phyloP scores from a whole-genome alignment of 1,284 basidiomycete genomes.

The Filobasidium uniguttulatum region DNA sequence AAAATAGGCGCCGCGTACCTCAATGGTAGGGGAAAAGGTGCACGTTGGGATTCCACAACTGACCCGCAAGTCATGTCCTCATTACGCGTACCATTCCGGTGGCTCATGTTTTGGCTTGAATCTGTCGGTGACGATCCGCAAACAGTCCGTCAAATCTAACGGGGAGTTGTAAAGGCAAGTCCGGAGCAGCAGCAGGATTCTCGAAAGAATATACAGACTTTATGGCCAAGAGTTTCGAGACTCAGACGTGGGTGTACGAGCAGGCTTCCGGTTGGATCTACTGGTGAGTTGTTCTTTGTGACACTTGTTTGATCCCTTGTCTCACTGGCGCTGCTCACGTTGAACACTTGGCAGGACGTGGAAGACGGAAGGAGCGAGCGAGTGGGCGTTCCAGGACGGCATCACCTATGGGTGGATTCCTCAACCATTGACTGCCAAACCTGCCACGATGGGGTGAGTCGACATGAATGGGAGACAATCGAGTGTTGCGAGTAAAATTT shows the following conservation, averaged over 20 bases:
- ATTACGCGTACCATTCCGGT: neutral
- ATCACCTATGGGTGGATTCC: conserved; percentile 33
- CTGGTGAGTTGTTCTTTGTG: conserved; percentile 1
- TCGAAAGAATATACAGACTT: conserved; percentile 62
- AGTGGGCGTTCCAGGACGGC: conserved; percentile 45
- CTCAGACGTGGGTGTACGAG: conserved; percentile 46
- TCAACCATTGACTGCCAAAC: conserved; percentile 24
- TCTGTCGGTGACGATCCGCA: no score
- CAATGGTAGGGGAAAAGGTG: conserved; percentile 52
- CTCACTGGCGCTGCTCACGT: neutral
- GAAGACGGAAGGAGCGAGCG: conserved; percentile 43
- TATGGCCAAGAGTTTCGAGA: conserved; percentile 68
- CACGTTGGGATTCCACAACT: conserved; percentile 59
- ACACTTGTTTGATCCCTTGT: neutral
- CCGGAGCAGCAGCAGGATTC: conserved; percentile 56
- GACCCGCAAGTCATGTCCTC: conserved; percentile 23
- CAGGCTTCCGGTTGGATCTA: conserved; percentile 28
- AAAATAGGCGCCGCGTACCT: conserved; percentile 36
- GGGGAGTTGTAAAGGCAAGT: conserved; percentile 57
- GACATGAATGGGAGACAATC: conserved; percentile 25
- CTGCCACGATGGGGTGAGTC: conserved; percentile 1
- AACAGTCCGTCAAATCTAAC: conserved; percentile 20
- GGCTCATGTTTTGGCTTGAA: no score
- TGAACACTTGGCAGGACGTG: conserved; percentile 20
- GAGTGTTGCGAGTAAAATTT: no score